Base-by-base conservation (phyloP, 2,329 filamentous ascomycete species). In the Nannizziopsis arthrosporioides region DNA sequence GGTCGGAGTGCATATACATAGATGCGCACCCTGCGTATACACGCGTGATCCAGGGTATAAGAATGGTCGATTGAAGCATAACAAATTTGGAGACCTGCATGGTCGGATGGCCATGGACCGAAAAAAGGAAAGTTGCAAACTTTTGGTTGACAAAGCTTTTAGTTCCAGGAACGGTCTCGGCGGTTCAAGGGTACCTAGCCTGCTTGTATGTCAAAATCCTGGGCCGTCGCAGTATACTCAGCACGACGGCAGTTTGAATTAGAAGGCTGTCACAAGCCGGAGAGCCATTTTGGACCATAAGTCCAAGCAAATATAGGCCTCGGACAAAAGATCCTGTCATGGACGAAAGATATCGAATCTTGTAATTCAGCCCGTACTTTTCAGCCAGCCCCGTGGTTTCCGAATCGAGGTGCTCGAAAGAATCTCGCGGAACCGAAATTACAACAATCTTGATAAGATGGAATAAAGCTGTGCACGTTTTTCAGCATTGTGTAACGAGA, bases 391-490 rank as follows among this genome's bases (percentile, higher is more conserved):
- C 22, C 22, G 22, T 3, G 7, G 22, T 27, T 27, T 27, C 22
- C 22, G 22, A 27, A 27, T 27, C 3, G 22, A 27, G 22, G 22
- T 27, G 7, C 15, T 15, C 12, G 15, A 36, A 10, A 36, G 11
- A 10, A 36, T 15, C 34, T 15, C 3, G 3, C 12, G 15, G 15
- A 36, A 36, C 15, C 4, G 34, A 36, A n/a, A 12, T 36, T n/a
- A 36, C 34, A 15, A 36, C 15, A 12, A 36, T n/a, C 15, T 10
- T 27, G 22, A 27, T 27, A 18, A 12, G 18, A 15, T n/a, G 35
- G 39, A 14, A 35, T 35, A 19, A 15, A 41, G 15, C 12, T 9
- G 30, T 42, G 45, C 45, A 47, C 45, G 45, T 47, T 46, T 46
- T 31, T 31, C 22, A 7, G 5, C 41, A 36, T 18, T 18, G 45